phyloP scores from a whole-genome alignment of 2,329 filamentous ascomycete species.

The Apiospora koreana region DNA sequence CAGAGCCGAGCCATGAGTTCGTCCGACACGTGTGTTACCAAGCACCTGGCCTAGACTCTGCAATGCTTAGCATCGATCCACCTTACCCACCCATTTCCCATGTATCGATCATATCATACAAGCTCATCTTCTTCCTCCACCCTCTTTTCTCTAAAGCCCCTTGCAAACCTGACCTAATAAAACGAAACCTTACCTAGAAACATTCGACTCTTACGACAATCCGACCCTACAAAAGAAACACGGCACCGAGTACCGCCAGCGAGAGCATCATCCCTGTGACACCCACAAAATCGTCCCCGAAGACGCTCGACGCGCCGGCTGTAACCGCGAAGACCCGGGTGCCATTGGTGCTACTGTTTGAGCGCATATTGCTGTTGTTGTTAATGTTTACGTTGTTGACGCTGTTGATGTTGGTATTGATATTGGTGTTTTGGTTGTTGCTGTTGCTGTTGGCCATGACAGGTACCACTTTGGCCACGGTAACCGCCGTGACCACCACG shows the following conservation, averaged over 20 bases:
- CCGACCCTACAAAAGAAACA: constrained; percentile 21
- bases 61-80: not conserved
- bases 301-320: constrained; percentile 8
- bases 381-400: not conserved
- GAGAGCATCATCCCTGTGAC: constrained; percentile 23
- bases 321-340: not conserved
- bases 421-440: not conserved
- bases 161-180: not conserved
- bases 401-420: too few species aligned
- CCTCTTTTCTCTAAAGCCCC: not conserved
- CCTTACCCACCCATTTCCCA: not conserved
- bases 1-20: not conserved
- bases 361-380: not conserved
- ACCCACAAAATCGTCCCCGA: constrained; percentile 15
- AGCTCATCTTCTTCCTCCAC: not conserved
- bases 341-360: not conserved
- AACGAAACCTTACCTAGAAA: not conserved
- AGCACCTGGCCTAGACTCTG: not conserved
- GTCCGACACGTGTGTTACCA: not conserved
- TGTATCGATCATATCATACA: not conserved
- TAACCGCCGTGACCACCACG: constrained; percentile 19
- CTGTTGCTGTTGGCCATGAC: not conserved
- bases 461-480: constrained; percentile 28
- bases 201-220: not conserved
- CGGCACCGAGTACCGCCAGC: constrained; percentile 25